Percentiles rank a stretch among this genome's conserved stretches.
phyloP scores from a whole-genome alignment of 345 rosid genomes.

The Lepidium aucheri region DNA sequence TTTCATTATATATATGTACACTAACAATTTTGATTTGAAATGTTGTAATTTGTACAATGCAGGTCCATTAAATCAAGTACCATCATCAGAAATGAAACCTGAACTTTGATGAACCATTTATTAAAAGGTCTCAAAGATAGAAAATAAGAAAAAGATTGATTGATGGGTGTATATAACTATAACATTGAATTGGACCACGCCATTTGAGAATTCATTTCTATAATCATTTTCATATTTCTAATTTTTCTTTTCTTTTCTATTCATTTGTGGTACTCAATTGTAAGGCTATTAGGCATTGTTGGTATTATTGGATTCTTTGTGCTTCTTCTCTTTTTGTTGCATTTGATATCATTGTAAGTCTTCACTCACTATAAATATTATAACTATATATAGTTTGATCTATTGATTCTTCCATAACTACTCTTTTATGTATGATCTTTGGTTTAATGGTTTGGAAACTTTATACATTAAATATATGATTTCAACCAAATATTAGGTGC shows the following conservation, averaged over 20 bases:
- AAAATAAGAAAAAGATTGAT: conserved; percentile 26
- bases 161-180: conserved; percentile 49
- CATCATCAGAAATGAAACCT: conserved; percentile 38
- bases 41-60: conserved; percentile 24
- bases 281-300: not conserved
- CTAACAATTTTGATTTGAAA: not conserved
- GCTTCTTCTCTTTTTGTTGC: not conserved
- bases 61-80: conserved; percentile 42
- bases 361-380: not conserved
- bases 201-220: conserved; percentile 1
- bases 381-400: not conserved
- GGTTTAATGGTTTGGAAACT: not conserved
- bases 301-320: not conserved
- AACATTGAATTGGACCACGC: conserved; percentile 30
- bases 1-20: not conserved
- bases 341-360: not conserved
- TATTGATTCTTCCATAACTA: not conserved
- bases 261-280: conserved; percentile 11
- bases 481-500: not conserved
- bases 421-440: not conserved
- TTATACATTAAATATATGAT: not conserved
- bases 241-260: not conserved
- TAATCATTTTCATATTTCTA: not conserved
- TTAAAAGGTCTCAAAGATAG: conserved; percentile 24
- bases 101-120: conserved; percentile 45